Base-by-base conservation (phyloP, 139 green algal species). In the Nannochloris sp. region DNA sequence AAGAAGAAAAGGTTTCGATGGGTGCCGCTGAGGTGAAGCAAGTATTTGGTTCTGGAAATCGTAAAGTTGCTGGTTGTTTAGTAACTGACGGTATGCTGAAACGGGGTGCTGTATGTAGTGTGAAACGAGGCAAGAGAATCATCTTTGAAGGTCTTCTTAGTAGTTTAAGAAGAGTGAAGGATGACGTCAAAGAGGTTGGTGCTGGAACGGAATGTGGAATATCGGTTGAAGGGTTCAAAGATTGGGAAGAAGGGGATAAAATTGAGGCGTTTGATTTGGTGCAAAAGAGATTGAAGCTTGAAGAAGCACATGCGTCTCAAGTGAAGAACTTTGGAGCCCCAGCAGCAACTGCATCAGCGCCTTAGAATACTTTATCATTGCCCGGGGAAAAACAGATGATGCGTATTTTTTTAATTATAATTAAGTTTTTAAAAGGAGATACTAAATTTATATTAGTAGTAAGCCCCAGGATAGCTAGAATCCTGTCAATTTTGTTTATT, bases 151-250 rank as follows among this genome's bases (percentile, higher is more conserved):
- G 92, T 54, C 78, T 77, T 64, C 48, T 99, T 15, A 64, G 60
- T 0, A 90, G 75, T 19, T 77, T 99, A 65, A 80, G 90, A 12
- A 73, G 90, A 24, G 73, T 97, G 32, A 98, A 97, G 83, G 93
- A 98, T 48, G 58, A 80, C n/a, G 93, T 97, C 10, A 82, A 88
- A 6, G 86, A 96, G 80, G 88, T 98, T 53, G 15, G 47, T 3
- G 45, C 60, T 14, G 89, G 87, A 14, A 56, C 81, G 51, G 90
- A 97, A 80, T 97, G 90, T 77, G 90, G 90, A 32, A 15, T 95
- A 10, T 77, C 67, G 3, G 69, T 69, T 5, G 85, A 87, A 33
- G 79, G 61, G 53, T 97, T 85, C 62, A 76, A 68, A 15, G 79
- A 84, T 13, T 97, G 87, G 87, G 31, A 83, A 62, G 89, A 87